Percentiles rank a stretch among this genome's conserved stretches.
phyloP scores from a whole-genome alignment of 2,329 filamentous ascomycete genomes.

The Scleromitrula shiraiana region DNA sequence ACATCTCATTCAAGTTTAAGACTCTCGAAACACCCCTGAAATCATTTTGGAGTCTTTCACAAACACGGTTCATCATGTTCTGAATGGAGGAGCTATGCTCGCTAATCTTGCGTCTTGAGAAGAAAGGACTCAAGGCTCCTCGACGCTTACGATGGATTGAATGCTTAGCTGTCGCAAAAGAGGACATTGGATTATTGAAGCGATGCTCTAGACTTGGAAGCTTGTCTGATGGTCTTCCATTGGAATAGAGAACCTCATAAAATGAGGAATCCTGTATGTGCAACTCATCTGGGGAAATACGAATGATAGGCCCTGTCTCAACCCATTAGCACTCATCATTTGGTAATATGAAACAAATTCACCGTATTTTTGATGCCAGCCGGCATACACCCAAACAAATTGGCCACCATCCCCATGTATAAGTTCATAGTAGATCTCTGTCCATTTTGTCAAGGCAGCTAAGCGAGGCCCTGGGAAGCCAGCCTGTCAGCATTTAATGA shows the following conservation, averaged over 20 bases:
- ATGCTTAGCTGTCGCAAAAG: slow-evolving; percentile 8
- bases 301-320: not conserved
- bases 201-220: too few relatives aligned
- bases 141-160: slow-evolving; percentile 12
- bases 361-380: not conserved
- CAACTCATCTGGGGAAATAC: not conserved
- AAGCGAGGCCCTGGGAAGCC: not conserved
- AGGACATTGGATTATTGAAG: not conserved
- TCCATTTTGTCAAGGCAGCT: not conserved
- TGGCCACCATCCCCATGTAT: not conserved
- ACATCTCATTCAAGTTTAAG: not conserved
- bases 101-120: slow-evolving; percentile 10
- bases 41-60: not conserved
- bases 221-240: not conserved
- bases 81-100: not conserved
- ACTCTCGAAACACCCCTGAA: not conserved
- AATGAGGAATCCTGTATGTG: not conserved
- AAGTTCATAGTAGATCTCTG: not conserved
- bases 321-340: not conserved
- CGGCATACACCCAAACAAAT: not conserved
- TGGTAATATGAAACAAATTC: not conserved
- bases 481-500: not conserved
- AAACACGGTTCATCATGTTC: not conserved
- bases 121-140: slow-evolving; percentile 11
- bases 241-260: not conserved